phyloP scores from a whole-genome alignment of 2,329 filamentous ascomycete species.

The Fusarium redolens region DNA sequence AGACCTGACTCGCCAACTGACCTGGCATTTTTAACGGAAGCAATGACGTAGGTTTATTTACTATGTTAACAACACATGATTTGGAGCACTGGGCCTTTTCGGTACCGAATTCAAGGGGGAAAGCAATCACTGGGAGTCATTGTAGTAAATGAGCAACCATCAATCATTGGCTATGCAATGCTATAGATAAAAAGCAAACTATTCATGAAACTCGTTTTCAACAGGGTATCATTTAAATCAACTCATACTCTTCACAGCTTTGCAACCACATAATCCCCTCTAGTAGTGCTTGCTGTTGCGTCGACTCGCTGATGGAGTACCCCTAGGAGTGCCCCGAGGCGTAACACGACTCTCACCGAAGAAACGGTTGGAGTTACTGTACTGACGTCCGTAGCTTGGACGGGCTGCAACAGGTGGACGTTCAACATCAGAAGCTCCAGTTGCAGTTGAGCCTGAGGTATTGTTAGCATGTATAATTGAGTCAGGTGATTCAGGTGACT shows the following conservation, averaged over 20 bases:
- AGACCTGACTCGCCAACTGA: too few relatives aligned
- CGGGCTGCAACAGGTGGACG: conserved; percentile 30
- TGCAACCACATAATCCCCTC: not conserved
- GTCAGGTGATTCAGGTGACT: conserved; percentile 12
- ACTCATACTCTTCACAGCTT: not conserved
- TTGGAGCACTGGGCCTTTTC: not conserved
- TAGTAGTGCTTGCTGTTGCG: conserved; percentile 18
- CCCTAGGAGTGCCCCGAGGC: conserved; percentile 51
- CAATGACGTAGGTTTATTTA: too few relatives aligned
- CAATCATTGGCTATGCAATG: not conserved
- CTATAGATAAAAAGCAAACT: not conserved
- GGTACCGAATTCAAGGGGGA: too few relatives aligned
- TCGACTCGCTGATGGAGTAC: conserved; percentile 52
- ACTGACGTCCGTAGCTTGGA: conserved; percentile 43
- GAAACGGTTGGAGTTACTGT: conserved; percentile 55
- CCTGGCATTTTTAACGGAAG: too few relatives aligned
- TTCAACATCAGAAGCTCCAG: conserved; percentile 12
- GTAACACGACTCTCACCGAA: conserved; percentile 56
- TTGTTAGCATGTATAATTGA: conserved; percentile 7
- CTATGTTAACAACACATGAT: not conserved
- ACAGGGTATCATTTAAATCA: conserved; percentile 13
- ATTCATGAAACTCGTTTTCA: not conserved
- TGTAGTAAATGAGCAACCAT: not conserved
- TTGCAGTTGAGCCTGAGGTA: conserved; percentile 39
- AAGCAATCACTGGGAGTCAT: not conserved